Evolutionary conservation across 495 filamentous ascomycete species (phyloP), one percentile per base, ranked within the genome.

Genomic region (Daldinia loculata): DNA sequence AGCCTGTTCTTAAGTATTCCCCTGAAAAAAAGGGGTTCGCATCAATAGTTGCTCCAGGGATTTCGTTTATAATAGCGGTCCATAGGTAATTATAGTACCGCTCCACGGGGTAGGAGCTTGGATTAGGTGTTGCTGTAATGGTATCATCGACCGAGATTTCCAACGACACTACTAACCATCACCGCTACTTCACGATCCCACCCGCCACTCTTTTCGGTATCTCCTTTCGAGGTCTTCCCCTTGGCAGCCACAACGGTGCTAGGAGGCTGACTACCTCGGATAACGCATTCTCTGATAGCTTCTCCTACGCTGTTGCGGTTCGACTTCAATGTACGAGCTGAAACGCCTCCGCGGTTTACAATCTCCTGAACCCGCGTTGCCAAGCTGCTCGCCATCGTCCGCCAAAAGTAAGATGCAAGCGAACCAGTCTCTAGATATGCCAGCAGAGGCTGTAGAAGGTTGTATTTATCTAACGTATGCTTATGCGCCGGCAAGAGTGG

Each of bases 141-240:
- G 24, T n/a, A 15, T 79, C 68, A 85, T 74, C 81, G 74, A 9
- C 81, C 81, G 1, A 83, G 63, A 61, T 82, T 83, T 27, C 79
- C 80, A 27, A 86, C 76, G 0, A 97, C 87, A 50, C 90, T 89
- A 61, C 91, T 90, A 58, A 97, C 91, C 94, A 99, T 97, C 36
- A 99, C 94, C 6, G 95, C 94, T 29, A 95, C 91, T 80, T 98
- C 95, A 61, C 94, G 87, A 75, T 98, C 96, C 90, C 93, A 97
- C 58, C 84, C 74, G 3, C 65, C 86, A 41, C 86, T 83, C 60
- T 80, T 81, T 48, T 78, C 80, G 5, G 76, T 74, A 0, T 77
- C 79, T 56, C 63, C 67, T 34, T 70, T 78, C 7, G 71, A 51
- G 0, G 69, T 70, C 74, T 82, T 81, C 74, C 81, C 77, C 63